phyloP scores from a whole-genome alignment of 73 alveolate species.

The Stentor coeruleus region DNA sequence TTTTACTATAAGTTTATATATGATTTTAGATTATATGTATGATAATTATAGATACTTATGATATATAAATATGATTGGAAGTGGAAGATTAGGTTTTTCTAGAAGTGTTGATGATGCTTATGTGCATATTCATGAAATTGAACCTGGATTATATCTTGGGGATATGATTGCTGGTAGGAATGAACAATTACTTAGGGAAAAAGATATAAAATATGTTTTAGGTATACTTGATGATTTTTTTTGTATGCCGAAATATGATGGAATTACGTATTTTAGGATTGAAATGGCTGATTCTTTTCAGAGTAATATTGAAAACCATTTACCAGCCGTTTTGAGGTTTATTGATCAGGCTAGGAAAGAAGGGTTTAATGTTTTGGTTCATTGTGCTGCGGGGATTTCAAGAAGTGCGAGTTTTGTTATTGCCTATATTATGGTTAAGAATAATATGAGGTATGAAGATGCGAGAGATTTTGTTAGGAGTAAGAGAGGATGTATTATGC shows the following conservation, averaged over 20 bases:
- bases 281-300: slow-evolving; percentile 51
- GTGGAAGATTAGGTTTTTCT: not conserved
- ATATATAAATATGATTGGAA: too few species aligned
- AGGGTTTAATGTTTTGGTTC: slow-evolving; percentile 71
- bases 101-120: not conserved
- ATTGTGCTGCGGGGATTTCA: slow-evolving; percentile 83
- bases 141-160: not conserved
- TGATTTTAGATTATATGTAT: too few species aligned
- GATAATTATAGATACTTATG: too few species aligned
- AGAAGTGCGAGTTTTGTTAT: slow-evolving; percentile 74
- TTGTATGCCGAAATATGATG: slow-evolving; percentile 29
- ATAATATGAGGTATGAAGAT: slow-evolving; percentile 55
- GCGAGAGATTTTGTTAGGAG: slow-evolving; percentile 61
- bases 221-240: not conserved
- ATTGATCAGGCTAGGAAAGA: slow-evolving; percentile 53
- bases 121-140: not conserved
- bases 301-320: slow-evolving; percentile 55
- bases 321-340: slow-evolving; percentile 62
- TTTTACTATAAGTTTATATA: too few species aligned
- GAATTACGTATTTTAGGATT: slow-evolving; percentile 55
- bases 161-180: not conserved
- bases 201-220: not conserved
- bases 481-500: slow-evolving; percentile 67
- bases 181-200: not conserved
- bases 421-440: slow-evolving; percentile 73